phyloP scores from a whole-genome alignment of 768 basidiomycete species.

The Chlorophyllum brunneum region DNA sequence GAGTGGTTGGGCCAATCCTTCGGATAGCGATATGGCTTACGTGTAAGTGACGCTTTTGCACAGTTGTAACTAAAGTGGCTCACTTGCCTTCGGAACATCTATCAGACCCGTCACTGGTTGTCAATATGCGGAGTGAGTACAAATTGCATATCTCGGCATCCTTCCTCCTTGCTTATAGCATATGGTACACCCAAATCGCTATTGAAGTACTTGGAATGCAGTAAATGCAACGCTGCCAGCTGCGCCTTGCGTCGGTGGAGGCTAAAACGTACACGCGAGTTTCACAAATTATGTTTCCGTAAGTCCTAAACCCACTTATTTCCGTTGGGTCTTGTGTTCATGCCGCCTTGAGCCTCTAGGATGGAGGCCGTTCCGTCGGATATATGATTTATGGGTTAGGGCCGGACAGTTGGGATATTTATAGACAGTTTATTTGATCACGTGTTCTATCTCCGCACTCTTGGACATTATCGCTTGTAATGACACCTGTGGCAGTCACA shows the following conservation, averaged over 20 bases:
- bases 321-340: too few relatives aligned
- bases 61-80: conserved; percentile 6
- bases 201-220: conserved; percentile 53
- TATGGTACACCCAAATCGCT: conserved; percentile 2
- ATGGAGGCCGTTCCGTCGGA: too few relatives aligned
- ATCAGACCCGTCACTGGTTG: conserved; percentile 55
- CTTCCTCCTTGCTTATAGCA: neutral
- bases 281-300: neutral
- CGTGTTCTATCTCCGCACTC: too few relatives aligned
- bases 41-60: conserved; percentile 32
- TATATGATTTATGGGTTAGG: too few relatives aligned
- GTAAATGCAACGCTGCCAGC: conserved; percentile 44
- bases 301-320: neutral
- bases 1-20: conserved; percentile 70
- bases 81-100: neutral
- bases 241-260: conserved; percentile 34
- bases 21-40: conserved; percentile 57
- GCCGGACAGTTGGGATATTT: too few relatives aligned
- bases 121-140: conserved; percentile 51
- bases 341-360: too few relatives aligned
- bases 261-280: neutral
- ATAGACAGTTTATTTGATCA: too few relatives aligned
- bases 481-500: too few relatives aligned
- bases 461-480: too few relatives aligned
- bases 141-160: conserved; percentile 3